Percentiles rank a stretch among this genome's conserved stretches.
phyloP scores from a whole-genome alignment of 345 rosid genomes.

The Aegle marmelos region DNA sequence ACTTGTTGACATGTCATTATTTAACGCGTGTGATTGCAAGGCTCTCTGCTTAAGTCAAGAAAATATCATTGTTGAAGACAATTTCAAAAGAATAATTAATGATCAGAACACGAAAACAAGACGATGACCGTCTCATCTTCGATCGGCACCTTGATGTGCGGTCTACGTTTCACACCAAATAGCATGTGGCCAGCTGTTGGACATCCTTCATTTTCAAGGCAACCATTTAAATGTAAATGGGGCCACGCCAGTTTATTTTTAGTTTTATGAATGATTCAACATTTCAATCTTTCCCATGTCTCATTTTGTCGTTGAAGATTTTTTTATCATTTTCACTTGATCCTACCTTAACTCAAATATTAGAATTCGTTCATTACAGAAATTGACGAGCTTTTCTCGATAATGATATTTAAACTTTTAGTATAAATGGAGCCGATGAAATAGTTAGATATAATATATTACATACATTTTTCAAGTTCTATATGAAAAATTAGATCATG shows the following conservation, averaged over 20 bases:
- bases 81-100: background rate
- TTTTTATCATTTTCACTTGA: too few relatives aligned
- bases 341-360: too few relatives aligned
- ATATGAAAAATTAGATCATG: too few relatives aligned
- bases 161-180: background rate
- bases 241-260: background rate
- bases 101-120: background rate
- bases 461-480: too few relatives aligned
- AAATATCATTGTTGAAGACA: background rate
- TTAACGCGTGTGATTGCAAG: background rate
- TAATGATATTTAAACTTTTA: too few relatives aligned
- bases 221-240: background rate
- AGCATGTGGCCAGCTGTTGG: background rate
- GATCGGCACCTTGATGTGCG: background rate
- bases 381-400: too few relatives aligned
- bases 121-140: background rate
- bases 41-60: background rate
- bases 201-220: background rate
- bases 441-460: too few relatives aligned
- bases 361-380: too few relatives aligned
- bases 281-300: background rate
- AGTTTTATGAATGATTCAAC: too few relatives aligned
- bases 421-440: too few relatives aligned
- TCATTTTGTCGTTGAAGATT: background rate
- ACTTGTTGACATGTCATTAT: background rate